Conservation (phyloP, 148 eudicot genomes). For the Vaccinium macrocarpon region DNA sequence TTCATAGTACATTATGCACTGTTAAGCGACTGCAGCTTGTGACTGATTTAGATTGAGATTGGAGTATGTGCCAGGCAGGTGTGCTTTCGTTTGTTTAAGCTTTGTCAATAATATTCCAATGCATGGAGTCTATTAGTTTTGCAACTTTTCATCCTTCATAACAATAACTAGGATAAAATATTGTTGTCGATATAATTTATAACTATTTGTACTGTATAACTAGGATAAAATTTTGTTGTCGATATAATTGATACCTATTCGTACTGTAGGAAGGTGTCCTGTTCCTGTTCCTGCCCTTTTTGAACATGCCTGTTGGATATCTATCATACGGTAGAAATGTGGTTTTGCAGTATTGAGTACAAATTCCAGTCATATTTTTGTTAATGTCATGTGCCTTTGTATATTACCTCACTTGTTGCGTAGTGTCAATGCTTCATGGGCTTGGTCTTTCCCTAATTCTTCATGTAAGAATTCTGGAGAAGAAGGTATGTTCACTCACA, state of each 20-base stretch:
- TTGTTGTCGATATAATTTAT: no score
- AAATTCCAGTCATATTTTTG: not conserved
- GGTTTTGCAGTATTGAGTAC: not conserved
- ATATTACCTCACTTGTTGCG: not conserved
- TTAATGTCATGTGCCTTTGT: not conserved
- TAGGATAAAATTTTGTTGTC: no score
- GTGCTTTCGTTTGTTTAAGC: not conserved
- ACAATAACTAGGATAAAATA: not conserved
- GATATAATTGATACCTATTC: no score
- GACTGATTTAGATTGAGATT: not conserved
- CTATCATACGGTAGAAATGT: not conserved
- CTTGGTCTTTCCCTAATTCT: not conserved
- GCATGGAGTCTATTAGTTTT: not conserved
- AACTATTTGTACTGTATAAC: no score
- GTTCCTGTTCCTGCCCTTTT: not conserved
- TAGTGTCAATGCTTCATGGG: not conserved
- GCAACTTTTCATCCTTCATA: not conserved
- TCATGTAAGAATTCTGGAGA: not conserved
- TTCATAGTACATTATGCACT: not conserved
- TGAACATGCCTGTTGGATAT: not conserved
- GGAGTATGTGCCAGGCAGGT: not conserved
- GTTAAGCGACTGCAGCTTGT: not conserved
- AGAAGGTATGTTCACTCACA: not conserved
- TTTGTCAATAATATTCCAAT: not conserved
- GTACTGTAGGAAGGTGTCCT: not conserved